Percentiles rank a stretch among this genome's conserved stretches.
phyloP scores from a whole-genome alignment of 75 land plant species.

The Pseudotsuga menziesii region DNA sequence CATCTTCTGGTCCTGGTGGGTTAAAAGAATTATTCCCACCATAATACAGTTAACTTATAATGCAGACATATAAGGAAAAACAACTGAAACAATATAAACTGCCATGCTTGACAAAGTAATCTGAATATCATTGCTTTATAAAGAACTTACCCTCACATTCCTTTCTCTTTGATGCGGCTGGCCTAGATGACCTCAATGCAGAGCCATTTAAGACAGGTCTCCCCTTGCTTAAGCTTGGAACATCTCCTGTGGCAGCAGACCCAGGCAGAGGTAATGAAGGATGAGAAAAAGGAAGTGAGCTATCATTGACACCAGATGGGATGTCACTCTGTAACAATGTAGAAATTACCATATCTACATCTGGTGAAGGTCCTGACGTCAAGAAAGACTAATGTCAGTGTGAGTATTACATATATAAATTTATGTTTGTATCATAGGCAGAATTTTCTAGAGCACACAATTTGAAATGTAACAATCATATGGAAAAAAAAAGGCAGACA shows the following conservation, averaged over 20 bases:
- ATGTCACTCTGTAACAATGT: slow-evolving; percentile 60
- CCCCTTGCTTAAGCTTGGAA: slow-evolving; percentile 43
- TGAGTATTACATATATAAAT: neutral
- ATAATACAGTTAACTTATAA: neutral
- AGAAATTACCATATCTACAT: slow-evolving; percentile 73
- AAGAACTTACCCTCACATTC: slow-evolving; percentile 49
- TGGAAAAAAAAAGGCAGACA: neutral
- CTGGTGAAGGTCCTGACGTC: slow-evolving; percentile 76
- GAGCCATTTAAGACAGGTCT: slow-evolving; percentile 35
- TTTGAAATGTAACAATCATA: neutral
- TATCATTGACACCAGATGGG: slow-evolving; percentile 30
- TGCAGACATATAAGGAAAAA: neutral
- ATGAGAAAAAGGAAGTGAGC: slow-evolving; percentile 16
- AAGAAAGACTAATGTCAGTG: neutral
- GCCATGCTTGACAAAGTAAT: neutral
- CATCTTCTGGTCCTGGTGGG: slow-evolving; percentile 75
- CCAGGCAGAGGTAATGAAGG: slow-evolving; percentile 23
- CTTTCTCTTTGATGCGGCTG: slow-evolving; percentile 49
- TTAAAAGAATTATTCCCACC: neutral
- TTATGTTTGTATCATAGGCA: neutral
- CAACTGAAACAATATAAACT: neutral
- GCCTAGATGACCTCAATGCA: slow-evolving; percentile 31
- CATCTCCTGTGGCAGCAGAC: slow-evolving; percentile 32
- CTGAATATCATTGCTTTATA: neutral
- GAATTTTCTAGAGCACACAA: neutral